These are phyloP conservation scores for Pyrenopolyporus hunteri DNA, from an alignment of 495 filamentous ascomycete genomes.

Conservation along the genomic window DNA sequence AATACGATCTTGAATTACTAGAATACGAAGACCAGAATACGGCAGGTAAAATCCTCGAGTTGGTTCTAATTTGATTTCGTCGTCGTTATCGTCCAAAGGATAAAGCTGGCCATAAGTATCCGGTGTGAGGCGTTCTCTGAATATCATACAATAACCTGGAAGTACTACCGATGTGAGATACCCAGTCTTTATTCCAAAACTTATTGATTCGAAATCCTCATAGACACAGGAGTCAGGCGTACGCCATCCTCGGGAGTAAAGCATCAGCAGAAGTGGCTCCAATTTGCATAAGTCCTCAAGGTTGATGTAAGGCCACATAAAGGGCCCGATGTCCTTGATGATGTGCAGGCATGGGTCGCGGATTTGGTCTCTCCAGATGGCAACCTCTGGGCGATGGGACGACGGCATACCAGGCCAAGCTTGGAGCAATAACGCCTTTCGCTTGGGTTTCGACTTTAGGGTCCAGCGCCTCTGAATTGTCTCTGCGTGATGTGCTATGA, in stretches of 20 bases:
- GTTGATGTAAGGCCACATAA: conserved; percentile 55
- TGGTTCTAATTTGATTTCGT: not conserved
- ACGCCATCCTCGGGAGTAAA: conserved; percentile 49
- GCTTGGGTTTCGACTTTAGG: conserved; percentile 9
- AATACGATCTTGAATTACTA: conserved; percentile 55
- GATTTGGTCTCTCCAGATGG: conserved; percentile 1
- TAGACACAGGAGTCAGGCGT: conserved; percentile 50
- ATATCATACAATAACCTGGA: conserved; percentile 49
- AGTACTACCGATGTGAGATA: conserved; percentile 44
- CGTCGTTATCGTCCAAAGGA: conserved; percentile 42
- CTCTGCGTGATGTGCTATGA: conserved; percentile 1
- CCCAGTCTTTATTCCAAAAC: conserved; percentile 34
- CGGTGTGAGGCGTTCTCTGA: conserved; percentile 43
- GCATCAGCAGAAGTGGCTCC: conserved; percentile 48
- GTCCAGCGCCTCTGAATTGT: conserved; percentile 24
- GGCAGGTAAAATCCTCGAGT: conserved; percentile 23
- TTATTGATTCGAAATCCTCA: conserved; percentile 42
- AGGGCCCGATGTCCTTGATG: not conserved
- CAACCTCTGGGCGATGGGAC: conserved; percentile 24
- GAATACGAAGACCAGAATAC: conserved; percentile 51
- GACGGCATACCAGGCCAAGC: conserved; percentile 13
- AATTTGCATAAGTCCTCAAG: conserved; percentile 53
- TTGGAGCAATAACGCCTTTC: conserved; percentile 14
- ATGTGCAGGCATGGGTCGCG: not conserved
- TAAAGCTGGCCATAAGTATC: conserved; percentile 56